Conservation (phyloP, 2,329 filamentous ascomycete genomes). For the Fusarium nelsonii region DNA sequence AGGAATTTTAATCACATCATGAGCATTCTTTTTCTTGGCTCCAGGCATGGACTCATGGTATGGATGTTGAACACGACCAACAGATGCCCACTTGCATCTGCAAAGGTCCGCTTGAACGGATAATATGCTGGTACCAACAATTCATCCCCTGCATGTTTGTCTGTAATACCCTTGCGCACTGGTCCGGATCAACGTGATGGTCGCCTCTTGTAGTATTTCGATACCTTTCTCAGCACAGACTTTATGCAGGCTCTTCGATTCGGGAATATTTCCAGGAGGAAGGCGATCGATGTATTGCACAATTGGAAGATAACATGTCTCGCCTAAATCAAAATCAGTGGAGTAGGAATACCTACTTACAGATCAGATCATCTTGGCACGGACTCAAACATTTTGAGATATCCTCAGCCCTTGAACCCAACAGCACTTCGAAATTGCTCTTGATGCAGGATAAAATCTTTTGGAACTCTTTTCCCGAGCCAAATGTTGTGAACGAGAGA, state of each 20-base stretch:
- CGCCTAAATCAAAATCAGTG: background rate
- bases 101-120: background rate
- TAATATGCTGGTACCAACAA: background rate
- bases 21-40: background rate
- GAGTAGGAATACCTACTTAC: background rate
- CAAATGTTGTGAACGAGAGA: background rate
- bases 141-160: background rate
- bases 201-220: background rate
- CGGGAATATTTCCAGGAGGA: background rate
- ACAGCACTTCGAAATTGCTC: background rate
- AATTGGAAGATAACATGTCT: background rate
- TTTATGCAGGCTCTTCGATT: background rate
- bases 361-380: background rate
- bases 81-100: background rate
- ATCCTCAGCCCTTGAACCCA: background rate
- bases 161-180: background rate
- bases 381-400: no score
- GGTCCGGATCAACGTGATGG: no score
- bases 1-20: slow-evolving; percentile 1
- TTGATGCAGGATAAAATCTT: no score
- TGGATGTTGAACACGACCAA: background rate
- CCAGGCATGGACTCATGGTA: background rate
- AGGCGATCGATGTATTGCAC: background rate
- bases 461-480: background rate
- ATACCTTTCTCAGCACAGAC: background rate